Evolutionary conservation across 164 flowering plant species (phyloP).

Genomic region (Liriodendron chinense): DNA sequence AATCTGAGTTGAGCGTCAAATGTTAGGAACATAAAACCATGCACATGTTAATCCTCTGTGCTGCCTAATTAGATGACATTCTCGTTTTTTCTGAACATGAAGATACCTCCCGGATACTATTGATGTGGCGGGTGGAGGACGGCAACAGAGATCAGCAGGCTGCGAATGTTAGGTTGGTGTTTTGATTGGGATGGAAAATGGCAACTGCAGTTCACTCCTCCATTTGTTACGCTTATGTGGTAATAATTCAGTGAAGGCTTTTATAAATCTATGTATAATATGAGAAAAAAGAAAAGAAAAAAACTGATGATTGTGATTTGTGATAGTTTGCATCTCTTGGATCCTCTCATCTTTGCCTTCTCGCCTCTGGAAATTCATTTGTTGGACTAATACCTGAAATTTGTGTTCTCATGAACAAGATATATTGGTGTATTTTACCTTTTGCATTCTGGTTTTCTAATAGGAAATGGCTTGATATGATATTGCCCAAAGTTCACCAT

Average conservation of each 20-base stretch:
- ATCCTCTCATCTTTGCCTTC: neutral
- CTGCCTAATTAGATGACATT: neutral
- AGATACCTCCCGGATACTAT: slow-evolving; percentile 81
- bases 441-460: no score
- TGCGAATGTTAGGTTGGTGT: slow-evolving; percentile 46
- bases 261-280: slow-evolving; percentile 1
- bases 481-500: no score
- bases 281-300: neutral
- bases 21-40: no score
- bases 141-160: slow-evolving; percentile 57
- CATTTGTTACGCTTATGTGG: neutral
- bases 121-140: slow-evolving; percentile 51
- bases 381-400: neutral
- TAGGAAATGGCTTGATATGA: no score
- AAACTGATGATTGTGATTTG: neutral
- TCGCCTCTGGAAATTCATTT: neutral
- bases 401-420: no score
- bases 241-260: slow-evolving; percentile 3
- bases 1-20: neutral
- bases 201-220: neutral
- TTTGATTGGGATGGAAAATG: neutral
- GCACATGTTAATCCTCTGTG: neutral
- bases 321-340: neutral
- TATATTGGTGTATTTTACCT: no score
- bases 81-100: neutral